Percentiles rank a stretch among this genome's conserved stretches.
These are phyloP conservation scores for Malus fusca DNA, from an alignment of 306 rosid species.

Conservation along the genomic window DNA sequence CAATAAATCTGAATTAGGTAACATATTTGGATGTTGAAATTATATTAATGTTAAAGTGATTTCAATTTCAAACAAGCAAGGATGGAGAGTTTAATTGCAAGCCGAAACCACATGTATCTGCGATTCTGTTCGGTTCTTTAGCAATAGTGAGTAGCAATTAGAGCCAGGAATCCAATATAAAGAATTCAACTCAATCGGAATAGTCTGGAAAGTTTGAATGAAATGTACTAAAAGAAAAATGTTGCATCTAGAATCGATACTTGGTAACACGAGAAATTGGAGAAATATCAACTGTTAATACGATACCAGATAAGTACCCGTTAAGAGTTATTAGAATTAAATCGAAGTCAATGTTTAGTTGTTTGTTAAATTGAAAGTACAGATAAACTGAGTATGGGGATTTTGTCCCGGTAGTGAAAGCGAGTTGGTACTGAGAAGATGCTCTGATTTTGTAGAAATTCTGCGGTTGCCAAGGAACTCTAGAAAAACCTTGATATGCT, in stretches of 20 bases:
- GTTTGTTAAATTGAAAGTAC: not conserved
- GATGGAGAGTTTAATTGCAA: not conserved
- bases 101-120: not conserved
- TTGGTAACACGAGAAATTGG: not conserved
- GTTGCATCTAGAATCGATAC: not conserved
- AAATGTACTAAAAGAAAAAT: not conserved
- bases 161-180: not conserved
- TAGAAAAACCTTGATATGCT: not conserved
- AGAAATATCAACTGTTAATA: too few relatives aligned
- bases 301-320: not conserved
- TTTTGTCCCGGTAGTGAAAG: not conserved
- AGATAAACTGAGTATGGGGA: not conserved
- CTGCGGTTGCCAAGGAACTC: not conserved
- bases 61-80: not conserved
- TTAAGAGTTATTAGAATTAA: not conserved
- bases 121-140: not conserved
- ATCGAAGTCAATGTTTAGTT: not conserved
- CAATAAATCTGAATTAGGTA: not conserved
- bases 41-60: not conserved
- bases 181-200: not conserved
- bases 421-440: not conserved
- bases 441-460: not conserved
- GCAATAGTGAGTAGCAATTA: not conserved
- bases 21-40: not conserved
- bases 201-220: not conserved